Evolutionary conservation across 2,329 filamentous ascomycete genomes (phyloP).

Genomic region (Cladobotryum mycophilum): DNA sequence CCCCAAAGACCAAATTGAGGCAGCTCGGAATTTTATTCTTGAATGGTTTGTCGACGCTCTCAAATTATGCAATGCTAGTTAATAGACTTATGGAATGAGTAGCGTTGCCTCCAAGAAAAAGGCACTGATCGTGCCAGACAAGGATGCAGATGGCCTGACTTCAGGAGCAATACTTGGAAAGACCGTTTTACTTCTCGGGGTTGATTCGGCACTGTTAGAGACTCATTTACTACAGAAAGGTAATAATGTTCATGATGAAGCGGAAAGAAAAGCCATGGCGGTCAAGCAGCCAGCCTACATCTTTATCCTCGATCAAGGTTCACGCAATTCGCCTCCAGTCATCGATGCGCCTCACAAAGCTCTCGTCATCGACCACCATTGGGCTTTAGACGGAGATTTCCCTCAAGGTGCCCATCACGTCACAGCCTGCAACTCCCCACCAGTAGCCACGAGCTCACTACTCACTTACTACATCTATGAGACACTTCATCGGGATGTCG

Average conservation of each 20-base stretch:
- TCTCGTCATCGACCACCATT: conserved; percentile 61
- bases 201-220: conserved; percentile 33
- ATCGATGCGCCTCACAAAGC: conserved; percentile 43
- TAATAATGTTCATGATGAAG: conserved; percentile 48
- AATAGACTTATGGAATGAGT: not conserved
- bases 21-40: conserved; percentile 49
- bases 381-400: conserved; percentile 48
- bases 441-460: conserved; percentile 58
- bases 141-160: conserved; percentile 61
- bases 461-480: conserved; percentile 59
- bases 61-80: not conserved
- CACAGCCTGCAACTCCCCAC: conserved; percentile 57
- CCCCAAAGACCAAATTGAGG: conserved; percentile 45
- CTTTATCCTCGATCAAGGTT: conserved; percentile 62
- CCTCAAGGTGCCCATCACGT: conserved; percentile 49
- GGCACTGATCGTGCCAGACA: conserved; percentile 60
- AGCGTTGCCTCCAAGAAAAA: conserved; percentile 46
- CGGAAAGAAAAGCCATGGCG: conserved; percentile 35
- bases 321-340: conserved; percentile 47
- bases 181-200: conserved; percentile 53
- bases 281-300: conserved; percentile 47
- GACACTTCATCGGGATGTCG: conserved; percentile 46
- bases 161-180: conserved; percentile 56
- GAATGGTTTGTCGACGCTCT: conserved; percentile 42
- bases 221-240: conserved; percentile 52